phyloP scores from a whole-genome alignment of 176 grass and related monocot species.

The Cocos nucifera region DNA sequence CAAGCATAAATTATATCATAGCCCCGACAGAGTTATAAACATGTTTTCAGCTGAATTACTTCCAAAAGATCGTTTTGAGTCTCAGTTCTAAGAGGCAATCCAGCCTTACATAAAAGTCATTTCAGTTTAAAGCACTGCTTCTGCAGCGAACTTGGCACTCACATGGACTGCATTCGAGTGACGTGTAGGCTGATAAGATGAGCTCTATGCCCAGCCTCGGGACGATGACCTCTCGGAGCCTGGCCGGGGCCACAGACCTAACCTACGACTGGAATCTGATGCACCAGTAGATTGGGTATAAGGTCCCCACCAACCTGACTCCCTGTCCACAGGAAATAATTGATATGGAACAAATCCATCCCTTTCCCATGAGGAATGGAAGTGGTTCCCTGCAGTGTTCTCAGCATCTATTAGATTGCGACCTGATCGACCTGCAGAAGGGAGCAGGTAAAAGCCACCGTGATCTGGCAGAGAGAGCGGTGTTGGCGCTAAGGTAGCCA shows the following conservation, averaged over 20 bases:
- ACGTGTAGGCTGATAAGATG: slow-evolving; percentile 38
- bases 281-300: slow-evolving; percentile 27
- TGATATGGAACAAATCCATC: slow-evolving; percentile 58
- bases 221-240: slow-evolving; percentile 33
- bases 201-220: slow-evolving; percentile 25
- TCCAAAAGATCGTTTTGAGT: too few relatives aligned
- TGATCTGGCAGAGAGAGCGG: slow-evolving; percentile 32
- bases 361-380: slow-evolving; percentile 61
- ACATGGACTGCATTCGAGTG: slow-evolving; percentile 38
- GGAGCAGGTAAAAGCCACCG: slow-evolving; percentile 46
- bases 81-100: too few relatives aligned
- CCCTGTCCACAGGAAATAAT: slow-evolving; percentile 46
- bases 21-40: too few relatives aligned
- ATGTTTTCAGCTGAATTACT: too few relatives aligned
- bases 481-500: slow-evolving; percentile 26
- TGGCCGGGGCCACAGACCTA: slow-evolving; percentile 37
- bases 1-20: too few relatives aligned
- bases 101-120: too few relatives aligned
- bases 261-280: slow-evolving; percentile 33
- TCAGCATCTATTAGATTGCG: slow-evolving; percentile 48
- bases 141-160: too few relatives aligned
- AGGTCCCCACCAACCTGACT: slow-evolving; percentile 59
- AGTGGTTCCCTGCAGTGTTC: slow-evolving; percentile 41
- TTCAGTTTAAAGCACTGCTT: too few relatives aligned
- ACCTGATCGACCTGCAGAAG: slow-evolving; percentile 33